Percentiles rank a stretch among this genome's conserved stretches.
Conservation (phyloP, 495 filamentous ascomycete species). For the Trichoderma orchidacearum region DNA sequence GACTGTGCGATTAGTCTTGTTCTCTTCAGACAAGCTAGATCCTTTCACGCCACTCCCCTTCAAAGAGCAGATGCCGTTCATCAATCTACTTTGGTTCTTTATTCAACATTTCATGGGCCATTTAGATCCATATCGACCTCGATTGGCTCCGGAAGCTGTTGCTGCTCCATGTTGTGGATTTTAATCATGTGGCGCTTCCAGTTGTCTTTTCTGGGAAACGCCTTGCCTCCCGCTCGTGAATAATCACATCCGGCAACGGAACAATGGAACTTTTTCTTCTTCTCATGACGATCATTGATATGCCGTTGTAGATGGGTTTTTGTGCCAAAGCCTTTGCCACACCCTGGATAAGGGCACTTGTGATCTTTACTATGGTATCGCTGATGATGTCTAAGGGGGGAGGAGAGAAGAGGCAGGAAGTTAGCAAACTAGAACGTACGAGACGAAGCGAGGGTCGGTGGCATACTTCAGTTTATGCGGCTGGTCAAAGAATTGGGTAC, state of each 20-base stretch:
- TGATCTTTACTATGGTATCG: constrained; percentile 34
- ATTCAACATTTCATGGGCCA: background rate
- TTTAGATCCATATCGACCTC: constrained; percentile 12
- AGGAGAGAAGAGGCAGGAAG: no score
- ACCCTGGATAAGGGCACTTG: constrained; percentile 24
- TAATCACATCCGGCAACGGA: constrained; percentile 28
- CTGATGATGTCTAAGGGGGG: constrained; percentile 31
- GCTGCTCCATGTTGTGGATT: constrained; percentile 24
- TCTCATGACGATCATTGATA: constrained; percentile 36
- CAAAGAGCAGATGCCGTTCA: no score
- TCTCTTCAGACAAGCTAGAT: no score
- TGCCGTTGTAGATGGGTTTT: constrained; percentile 37
- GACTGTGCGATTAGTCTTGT: no score
- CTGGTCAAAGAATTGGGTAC: constrained; percentile 28
- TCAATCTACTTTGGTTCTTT: no score
- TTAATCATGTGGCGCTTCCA: constrained; percentile 37
- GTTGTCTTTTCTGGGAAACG: constrained; percentile 38
- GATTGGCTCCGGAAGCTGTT: constrained; percentile 14
- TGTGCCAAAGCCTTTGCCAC: constrained; percentile 33
- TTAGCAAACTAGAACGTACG: background rate
- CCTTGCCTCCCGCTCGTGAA: constrained; percentile 28
- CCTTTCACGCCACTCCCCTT: no score
- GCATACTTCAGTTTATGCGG: constrained; percentile 34
- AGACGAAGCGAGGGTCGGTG: background rate
- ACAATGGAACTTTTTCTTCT: constrained; percentile 35